Conservation (phyloP, 176 grass and related monocot genomes). For the Olyra latifolia region DNA sequence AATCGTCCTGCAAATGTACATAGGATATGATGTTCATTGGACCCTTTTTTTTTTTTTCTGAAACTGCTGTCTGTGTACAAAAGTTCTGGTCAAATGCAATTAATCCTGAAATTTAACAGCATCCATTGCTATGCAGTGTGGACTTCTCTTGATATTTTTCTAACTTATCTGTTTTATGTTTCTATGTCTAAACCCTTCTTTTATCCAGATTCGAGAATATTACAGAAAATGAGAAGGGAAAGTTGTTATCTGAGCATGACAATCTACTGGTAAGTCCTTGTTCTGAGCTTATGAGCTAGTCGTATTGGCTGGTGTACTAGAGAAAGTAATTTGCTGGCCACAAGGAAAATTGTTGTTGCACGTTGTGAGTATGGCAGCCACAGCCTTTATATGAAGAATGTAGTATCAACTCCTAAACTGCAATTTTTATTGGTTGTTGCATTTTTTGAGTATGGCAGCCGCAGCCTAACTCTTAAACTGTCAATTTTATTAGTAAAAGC, state of each 20-base stretch:
- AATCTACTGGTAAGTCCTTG: conserved; percentile 52
- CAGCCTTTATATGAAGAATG: conserved; percentile 1
- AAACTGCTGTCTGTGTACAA: not conserved
- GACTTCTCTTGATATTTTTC: conserved; percentile 23
- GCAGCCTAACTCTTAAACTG: not conserved
- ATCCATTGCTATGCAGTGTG: not conserved
- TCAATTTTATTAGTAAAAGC: conserved; percentile 2
- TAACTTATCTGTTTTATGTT: not conserved
- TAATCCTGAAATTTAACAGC: not conserved
- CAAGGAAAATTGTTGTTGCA: not conserved
- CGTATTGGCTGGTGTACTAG: conserved; percentile 1
- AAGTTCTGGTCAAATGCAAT: not conserved
- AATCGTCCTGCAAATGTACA: not conserved
- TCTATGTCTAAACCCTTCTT: conserved; percentile 10
- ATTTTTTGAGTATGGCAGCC: too few relatives aligned
- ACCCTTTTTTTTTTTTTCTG: not conserved
- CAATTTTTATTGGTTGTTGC: not conserved
- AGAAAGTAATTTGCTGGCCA: not conserved
- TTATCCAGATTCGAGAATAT: conserved; percentile 65
- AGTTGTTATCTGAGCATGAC: conserved; percentile 49
- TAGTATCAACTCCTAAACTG: not conserved
- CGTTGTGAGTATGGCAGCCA: too few relatives aligned
- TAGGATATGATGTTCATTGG: not conserved
- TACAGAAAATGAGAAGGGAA: conserved; percentile 45
- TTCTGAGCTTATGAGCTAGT: conserved; percentile 22